Conservation (phyloP, 1,139 yeast genomes). For the Chernovozyma aurita region DNA sequence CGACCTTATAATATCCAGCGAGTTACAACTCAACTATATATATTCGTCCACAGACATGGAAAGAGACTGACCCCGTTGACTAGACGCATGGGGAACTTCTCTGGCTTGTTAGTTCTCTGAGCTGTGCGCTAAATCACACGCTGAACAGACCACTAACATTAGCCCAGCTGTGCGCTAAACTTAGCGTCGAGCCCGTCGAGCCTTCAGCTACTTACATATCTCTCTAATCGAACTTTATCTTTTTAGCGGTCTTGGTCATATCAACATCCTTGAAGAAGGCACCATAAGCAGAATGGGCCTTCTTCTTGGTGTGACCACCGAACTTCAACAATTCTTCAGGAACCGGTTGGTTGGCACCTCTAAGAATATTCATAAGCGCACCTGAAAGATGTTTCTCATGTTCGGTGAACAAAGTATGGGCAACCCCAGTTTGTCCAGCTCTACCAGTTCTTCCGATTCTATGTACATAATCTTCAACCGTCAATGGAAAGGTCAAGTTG, state of each 20-base stretch:
- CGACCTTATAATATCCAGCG: too few species aligned
- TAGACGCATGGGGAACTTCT: too few species aligned
- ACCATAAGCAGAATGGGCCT: conserved; percentile 93
- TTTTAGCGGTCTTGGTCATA: conserved; percentile 80
- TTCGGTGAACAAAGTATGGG: conserved; percentile 93
- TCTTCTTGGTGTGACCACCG: conserved; percentile 97
- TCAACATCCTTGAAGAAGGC: conserved; percentile 94
- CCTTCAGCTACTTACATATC: too few species aligned
- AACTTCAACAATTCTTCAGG: conserved; percentile 95
- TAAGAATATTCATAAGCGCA: conserved; percentile 82
- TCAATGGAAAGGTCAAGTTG: conserved; percentile 93
- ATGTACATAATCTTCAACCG: conserved; percentile 97
- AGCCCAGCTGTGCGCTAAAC: too few species aligned
- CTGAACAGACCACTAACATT: too few species aligned
- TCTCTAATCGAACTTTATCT: conserved; percentile 76
- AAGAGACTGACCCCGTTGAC: too few species aligned
- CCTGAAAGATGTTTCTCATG: conserved; percentile 97
- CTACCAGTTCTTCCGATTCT: conserved; percentile 98
- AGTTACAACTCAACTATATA: too few species aligned
- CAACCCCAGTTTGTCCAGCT: conserved; percentile 93
- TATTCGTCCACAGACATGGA: too few species aligned
- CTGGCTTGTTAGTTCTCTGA: too few species aligned
- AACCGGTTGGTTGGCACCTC: conserved; percentile 92
- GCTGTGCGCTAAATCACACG: too few species aligned
- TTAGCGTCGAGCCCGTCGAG: too few species aligned